Conservation (phyloP, 192 early-diverging fungal species). For the Coemansia sp. region DNA sequence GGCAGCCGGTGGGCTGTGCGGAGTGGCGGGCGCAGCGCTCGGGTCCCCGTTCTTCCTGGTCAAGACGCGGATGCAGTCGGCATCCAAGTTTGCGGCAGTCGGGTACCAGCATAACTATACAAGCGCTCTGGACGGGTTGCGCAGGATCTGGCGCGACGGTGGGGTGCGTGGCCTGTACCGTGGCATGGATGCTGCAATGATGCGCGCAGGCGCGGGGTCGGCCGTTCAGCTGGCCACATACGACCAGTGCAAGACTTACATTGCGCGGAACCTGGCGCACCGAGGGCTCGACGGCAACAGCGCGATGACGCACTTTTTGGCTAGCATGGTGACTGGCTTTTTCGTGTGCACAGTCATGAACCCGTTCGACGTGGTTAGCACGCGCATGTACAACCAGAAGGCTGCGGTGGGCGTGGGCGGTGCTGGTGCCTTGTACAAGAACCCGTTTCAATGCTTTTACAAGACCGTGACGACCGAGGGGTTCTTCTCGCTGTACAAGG, state of each 20-base stretch:
- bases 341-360: constrained; percentile 92
- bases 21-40: constrained; percentile 76
- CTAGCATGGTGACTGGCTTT: constrained; percentile 78
- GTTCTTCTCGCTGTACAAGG: constrained; percentile 84
- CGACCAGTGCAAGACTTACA: constrained; percentile 71
- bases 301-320: constrained; percentile 69
- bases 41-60: constrained; percentile 88
- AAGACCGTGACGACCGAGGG: constrained; percentile 86
- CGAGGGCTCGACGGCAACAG: constrained; percentile 58
- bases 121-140: constrained; percentile 65
- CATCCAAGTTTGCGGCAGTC: constrained; percentile 68
- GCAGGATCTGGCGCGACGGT: constrained; percentile 65
- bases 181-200: constrained; percentile 86
- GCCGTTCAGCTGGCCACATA: constrained; percentile 90
- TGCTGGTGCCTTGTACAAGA: constrained; percentile 76
- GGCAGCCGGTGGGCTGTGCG: constrained; percentile 71
- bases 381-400: constrained; percentile 93
- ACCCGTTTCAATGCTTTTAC: constrained; percentile 79
- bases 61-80: constrained; percentile 85
- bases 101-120: constrained; percentile 86
- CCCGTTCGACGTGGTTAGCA: constrained; percentile 94
- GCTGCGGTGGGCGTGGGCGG: constrained; percentile 57
- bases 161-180: constrained; percentile 82
- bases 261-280: constrained; percentile 58
- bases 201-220: constrained; percentile 83